phyloP scores from a whole-genome alignment of 495 filamentous ascomycete genomes.

The Thozetella sp. region DNA sequence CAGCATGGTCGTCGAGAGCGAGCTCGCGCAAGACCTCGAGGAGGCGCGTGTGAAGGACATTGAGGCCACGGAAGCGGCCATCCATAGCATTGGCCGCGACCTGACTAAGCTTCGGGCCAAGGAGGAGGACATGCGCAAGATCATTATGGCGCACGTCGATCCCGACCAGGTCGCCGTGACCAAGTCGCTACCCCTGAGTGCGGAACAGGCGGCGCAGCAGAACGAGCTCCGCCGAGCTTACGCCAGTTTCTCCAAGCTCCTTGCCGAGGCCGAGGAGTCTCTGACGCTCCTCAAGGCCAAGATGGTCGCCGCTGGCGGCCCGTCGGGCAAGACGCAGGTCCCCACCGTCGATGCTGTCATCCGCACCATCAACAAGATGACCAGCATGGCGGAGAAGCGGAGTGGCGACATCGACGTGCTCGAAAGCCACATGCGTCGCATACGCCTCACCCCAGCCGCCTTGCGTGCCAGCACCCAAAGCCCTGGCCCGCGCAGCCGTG shows the following conservation, averaged over 20 bases:
- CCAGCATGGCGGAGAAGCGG: conserved; percentile 81
- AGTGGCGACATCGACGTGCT: conserved; percentile 87
- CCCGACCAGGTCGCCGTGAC: conserved; percentile 61
- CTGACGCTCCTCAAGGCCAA: conserved; percentile 82
- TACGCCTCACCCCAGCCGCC: conserved; percentile 56
- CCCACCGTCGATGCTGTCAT: conserved; percentile 92
- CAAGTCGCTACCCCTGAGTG: conserved; percentile 71
- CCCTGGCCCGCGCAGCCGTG: conserved; percentile 45
- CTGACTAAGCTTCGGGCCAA: conserved; percentile 67
- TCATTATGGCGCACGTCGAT: conserved; percentile 63
- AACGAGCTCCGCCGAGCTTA: conserved; percentile 76
- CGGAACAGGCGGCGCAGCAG: conserved; percentile 80
- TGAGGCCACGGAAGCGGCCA: conserved; percentile 60
- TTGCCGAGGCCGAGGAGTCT: conserved; percentile 78
- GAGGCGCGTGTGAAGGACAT: conserved; percentile 65
- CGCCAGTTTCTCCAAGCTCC: conserved; percentile 66
- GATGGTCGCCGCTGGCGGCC: conserved; percentile 59
- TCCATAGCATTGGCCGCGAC: conserved; percentile 65
- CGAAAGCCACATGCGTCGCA: conserved; percentile 77
- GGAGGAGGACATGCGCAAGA: conserved; percentile 71
- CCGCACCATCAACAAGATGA: conserved; percentile 90
- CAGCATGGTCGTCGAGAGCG: conserved; percentile 51
- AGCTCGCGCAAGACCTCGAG: conserved; percentile 61
- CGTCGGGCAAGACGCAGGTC: conserved; percentile 39
- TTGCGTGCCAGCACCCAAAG: conserved; percentile 13